phyloP scores from a whole-genome alignment of 139 green algal species.

The Tetraselmis striata region DNA sequence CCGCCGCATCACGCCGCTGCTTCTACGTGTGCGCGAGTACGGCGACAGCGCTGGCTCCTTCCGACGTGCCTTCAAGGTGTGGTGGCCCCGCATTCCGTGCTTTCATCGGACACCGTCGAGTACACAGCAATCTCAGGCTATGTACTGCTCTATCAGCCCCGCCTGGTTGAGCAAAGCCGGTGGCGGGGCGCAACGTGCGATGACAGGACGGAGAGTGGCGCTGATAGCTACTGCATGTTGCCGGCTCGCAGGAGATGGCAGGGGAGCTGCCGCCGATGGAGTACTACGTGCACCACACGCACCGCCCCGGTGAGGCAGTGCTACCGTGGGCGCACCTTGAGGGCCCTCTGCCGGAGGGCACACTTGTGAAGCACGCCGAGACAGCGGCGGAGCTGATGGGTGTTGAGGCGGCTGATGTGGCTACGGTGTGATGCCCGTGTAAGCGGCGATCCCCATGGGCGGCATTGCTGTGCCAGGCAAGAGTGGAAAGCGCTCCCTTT shows the following conservation, averaged over 20 bases:
- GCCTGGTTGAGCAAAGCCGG: no score
- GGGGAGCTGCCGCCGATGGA: slow-evolving; percentile 38
- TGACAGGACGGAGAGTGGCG: no score
- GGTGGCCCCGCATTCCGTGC: not conserved
- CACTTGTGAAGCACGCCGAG: slow-evolving; percentile 29
- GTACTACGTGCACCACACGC: slow-evolving; percentile 19
- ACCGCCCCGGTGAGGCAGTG: slow-evolving; percentile 6
- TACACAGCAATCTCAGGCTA: not conserved
- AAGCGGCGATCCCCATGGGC: no score
- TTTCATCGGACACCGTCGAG: not conserved
- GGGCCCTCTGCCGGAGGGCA: slow-evolving; percentile 23
- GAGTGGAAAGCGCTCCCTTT: no score
- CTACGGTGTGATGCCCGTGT: no score
- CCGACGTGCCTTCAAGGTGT: slow-evolving; percentile 32
- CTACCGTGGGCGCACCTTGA: slow-evolving; percentile 36
- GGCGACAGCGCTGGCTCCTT: slow-evolving; percentile 36
- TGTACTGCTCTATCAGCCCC: no score
- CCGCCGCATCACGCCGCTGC: slow-evolving; percentile 24
- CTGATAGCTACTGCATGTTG: not conserved
- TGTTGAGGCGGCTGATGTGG: no score
- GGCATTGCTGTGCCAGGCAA: no score
- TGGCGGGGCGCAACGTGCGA: no score
- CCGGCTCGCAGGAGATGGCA: slow-evolving; percentile 15
- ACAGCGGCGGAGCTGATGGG: slow-evolving; percentile 21
- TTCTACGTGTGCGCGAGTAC: slow-evolving; percentile 27